These are phyloP conservation scores for Nevesoporus exiguus DNA, from an alignment of 768 basidiomycete genomes.

Conservation along the genomic window DNA sequence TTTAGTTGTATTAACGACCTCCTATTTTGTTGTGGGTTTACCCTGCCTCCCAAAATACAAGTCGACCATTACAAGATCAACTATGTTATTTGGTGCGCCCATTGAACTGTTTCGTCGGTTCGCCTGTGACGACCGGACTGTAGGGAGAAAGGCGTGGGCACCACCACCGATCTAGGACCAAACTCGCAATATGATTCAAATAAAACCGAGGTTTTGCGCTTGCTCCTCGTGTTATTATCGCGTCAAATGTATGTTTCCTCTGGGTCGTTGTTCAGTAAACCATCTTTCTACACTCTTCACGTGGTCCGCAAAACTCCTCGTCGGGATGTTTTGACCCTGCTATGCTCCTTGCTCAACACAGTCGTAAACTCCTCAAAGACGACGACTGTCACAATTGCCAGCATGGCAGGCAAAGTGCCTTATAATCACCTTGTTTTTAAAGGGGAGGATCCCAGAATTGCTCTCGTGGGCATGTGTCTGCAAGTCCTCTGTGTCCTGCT, in stretches of 20 bases:
- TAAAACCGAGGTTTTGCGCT: conserved; percentile 85
- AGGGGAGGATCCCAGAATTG: conserved; percentile 74
- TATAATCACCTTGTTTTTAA: conserved; percentile 91
- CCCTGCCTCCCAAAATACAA: conserved; percentile 73
- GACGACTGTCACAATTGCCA: conserved; percentile 52
- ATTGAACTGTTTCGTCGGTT: not conserved
- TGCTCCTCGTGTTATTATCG: conserved; percentile 84
- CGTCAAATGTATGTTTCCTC: conserved; percentile 85
- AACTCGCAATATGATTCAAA: conserved; percentile 67
- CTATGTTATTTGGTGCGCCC: conserved; percentile 80
- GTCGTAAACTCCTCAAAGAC: conserved; percentile 65
- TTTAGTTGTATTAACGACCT: conserved; percentile 81
- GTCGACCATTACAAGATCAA: conserved; percentile 80
- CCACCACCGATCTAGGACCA: conserved; percentile 69
- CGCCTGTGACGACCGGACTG: conserved; percentile 4
- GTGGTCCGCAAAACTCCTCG: conserved; percentile 74
- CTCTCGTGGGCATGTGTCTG: conserved; percentile 68
- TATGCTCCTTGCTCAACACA: conserved; percentile 93
- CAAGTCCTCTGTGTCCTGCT: conserved; percentile 75
- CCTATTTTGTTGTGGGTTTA: conserved; percentile 92
- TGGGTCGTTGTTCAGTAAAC: conserved; percentile 62
- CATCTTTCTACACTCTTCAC: conserved; percentile 74
- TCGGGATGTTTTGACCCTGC: conserved; percentile 81
- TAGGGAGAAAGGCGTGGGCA: conserved; percentile 96
- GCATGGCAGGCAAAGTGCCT: conserved; percentile 74